Conservation (phyloP, 1,284 basidiomycete genomes). For the Cerioporus squamosus region DNA sequence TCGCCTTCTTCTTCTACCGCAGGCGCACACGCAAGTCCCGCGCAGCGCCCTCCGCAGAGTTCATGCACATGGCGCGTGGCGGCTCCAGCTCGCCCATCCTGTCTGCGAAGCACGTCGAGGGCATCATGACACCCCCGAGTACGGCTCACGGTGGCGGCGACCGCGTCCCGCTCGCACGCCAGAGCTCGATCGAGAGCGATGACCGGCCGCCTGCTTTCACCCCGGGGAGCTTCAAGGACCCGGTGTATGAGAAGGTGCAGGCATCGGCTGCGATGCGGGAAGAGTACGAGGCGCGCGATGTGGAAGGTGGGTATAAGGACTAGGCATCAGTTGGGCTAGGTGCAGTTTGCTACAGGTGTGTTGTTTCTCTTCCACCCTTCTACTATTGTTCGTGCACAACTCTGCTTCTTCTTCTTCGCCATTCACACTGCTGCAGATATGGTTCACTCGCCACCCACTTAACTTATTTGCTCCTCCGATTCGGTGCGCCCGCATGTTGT, state of each 20-base stretch:
- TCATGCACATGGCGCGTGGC: slow-evolving; percentile 20
- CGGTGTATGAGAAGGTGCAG: slow-evolving; percentile 32
- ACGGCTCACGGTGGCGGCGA: background rate
- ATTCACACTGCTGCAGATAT: background rate
- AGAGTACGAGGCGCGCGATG: slow-evolving; percentile 9
- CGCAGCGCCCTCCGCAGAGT: slow-evolving; percentile 29
- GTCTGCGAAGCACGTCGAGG: background rate
- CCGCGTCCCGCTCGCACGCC: slow-evolving; percentile 13
- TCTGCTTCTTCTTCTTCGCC: background rate
- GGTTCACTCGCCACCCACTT: background rate
- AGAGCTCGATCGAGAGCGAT: slow-evolving; percentile 23
- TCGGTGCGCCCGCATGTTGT: background rate
- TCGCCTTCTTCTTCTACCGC: slow-evolving; percentile 2
- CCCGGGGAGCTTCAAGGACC: slow-evolving; percentile 27
- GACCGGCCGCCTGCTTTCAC: slow-evolving; percentile 32
- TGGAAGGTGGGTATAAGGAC: slow-evolving; percentile 1
- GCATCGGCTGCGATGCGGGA: slow-evolving; percentile 26
- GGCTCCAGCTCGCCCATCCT: background rate
- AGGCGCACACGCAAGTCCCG: slow-evolving; percentile 15
- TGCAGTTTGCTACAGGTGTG: background rate
- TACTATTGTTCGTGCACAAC: background rate
- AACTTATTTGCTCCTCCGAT: background rate
- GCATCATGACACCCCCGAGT: background rate
- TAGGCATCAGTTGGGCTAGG: background rate
- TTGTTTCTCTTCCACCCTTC: background rate